phyloP scores from a whole-genome alignment of 257 asterid species.

The Plantago major region DNA sequence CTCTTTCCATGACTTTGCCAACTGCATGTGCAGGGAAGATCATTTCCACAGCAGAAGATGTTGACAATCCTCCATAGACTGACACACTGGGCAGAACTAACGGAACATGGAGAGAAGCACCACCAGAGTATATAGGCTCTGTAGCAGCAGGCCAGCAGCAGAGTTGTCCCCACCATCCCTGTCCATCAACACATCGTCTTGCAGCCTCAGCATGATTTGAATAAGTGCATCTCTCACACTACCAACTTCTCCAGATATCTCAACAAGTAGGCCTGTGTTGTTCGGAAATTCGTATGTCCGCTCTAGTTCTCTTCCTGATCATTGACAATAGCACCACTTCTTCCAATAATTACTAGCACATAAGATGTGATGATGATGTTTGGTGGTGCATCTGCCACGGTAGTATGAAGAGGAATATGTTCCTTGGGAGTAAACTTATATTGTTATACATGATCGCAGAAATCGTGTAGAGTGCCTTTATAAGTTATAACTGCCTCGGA shows the following conservation, averaged over 20 bases:
- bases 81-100: conserved; percentile 46
- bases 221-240: conserved; percentile 83
- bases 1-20: conserved; percentile 82
- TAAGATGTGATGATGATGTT: no score
- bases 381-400: no score
- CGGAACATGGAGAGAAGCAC: conserved; percentile 51
- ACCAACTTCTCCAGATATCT: conserved; percentile 75
- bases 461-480: no score
- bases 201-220: conserved; percentile 82
- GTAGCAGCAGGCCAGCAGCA: conserved; percentile 58
- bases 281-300: conserved; percentile 83
- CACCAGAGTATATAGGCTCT: conserved; percentile 48
- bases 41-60: conserved; percentile 77
- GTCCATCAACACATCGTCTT: conserved; percentile 76
- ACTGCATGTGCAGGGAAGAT: conserved; percentile 78
- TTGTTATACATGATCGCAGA: no score
- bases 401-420: no score
- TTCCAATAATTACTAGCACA: conserved; percentile 93
- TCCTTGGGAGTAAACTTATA: no score
- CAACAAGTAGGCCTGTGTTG: conserved; percentile 64
- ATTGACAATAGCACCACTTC: conserved; percentile 75
- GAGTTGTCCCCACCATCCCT: conserved; percentile 52
- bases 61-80: conserved; percentile 48
- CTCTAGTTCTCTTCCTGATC: conserved; percentile 87
- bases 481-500: no score